A percentile compares a stretch with the other conserved stretches of the same genome.
These are phyloP conservation scores for Aspergillus neotritici DNA, from an alignment of 2,329 filamentous ascomycete species.

Conservation along the genomic window DNA sequence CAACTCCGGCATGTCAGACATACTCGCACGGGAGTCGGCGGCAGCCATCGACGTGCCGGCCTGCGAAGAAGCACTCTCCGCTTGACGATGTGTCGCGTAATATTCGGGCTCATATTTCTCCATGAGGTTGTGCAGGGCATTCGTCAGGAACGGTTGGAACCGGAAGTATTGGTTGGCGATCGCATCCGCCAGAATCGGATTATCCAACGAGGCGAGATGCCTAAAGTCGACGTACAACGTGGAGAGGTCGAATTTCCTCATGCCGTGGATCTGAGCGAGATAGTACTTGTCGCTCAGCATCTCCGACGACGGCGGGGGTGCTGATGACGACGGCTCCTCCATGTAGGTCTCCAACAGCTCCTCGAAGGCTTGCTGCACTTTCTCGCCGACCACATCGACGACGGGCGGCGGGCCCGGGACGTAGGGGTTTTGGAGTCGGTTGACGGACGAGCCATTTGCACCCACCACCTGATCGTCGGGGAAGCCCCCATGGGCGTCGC, in stretches of 20 bases:
- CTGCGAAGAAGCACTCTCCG: constrained; percentile 62
- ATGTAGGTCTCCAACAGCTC: constrained; percentile 57
- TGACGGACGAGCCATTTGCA: constrained; percentile 44
- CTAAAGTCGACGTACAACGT: constrained; percentile 65
- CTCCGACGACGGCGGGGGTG: constrained; percentile 49
- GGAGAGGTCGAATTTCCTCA: constrained; percentile 56
- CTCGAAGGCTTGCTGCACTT: constrained; percentile 58
- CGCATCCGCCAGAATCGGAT: constrained; percentile 76
- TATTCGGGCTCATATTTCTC: constrained; percentile 91
- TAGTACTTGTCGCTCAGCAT: constrained; percentile 60
- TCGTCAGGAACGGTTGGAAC: constrained; percentile 84
- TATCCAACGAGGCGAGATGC: constrained; percentile 71
- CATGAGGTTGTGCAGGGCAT: constrained; percentile 85
- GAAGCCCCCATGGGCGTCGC: constrained; percentile 52
- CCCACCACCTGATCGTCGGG: constrained; percentile 59
- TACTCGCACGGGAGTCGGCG: constrained; percentile 48
- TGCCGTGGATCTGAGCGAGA: constrained; percentile 59
- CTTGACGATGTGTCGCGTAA: constrained; percentile 85
- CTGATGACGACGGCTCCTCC: constrained; percentile 54
- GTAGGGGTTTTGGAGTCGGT: constrained; percentile 46
- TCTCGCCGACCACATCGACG: constrained; percentile 57
- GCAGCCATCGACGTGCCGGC: constrained; percentile 60
- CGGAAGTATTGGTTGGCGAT: constrained; percentile 91
- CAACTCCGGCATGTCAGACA: constrained; percentile 53
- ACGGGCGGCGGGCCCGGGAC: constrained; percentile 53